Base-by-base conservation (phyloP, 2,329 filamentous ascomycete genomes). In the Aspergillus sp. region DNA sequence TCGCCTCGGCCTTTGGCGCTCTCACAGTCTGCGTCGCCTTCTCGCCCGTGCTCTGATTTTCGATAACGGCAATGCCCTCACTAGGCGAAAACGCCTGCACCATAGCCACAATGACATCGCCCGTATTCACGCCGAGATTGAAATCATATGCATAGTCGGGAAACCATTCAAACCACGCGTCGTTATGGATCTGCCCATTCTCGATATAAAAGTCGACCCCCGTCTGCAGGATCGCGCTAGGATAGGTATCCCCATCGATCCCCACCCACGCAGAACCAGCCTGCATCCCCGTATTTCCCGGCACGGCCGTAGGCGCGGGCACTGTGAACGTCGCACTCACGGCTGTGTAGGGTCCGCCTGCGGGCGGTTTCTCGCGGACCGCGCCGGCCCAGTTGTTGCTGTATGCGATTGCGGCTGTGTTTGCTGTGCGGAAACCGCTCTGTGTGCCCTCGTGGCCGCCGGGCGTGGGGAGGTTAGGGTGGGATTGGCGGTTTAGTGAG, bases 151-250 rank as follows among this genome's bases (percentile, higher is more conserved):
- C 81, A 66, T 82, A 82, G 68, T 85, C 82, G 1, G 85, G 85
- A 66, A 82, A 86, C 85, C 85, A 88, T 72, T 87, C 85, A 68
- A 85, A 87, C 84, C 85, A 88, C 19, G 84, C 83, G 59, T 84
- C 81, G 68, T 82, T 87, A 7, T 71, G 76, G n/a, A 63, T 59
- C 17, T 71, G 45, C 7, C 70, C 73, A n/a, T 77, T 74, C n/a
- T 79, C 68, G 47, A 82, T 74, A 55, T 80, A 82, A 70, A 85
- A 85, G 72, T 87, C 85, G 41, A 88, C 74, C 34, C 85, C 85
- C 1, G 84, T 83, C 71, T 87, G 85, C 5, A 87, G 74, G 57
- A 87, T 86, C 7, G 84, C 83, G 3, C 75, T 77, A 19, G 70
- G 71, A 72, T 84, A 87, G 5, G 83, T 85, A 66, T 87, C 83